Evolutionary conservation across 2,329 filamentous ascomycete species (phyloP).

Genomic region (Botrytis paeoniae): DNA sequence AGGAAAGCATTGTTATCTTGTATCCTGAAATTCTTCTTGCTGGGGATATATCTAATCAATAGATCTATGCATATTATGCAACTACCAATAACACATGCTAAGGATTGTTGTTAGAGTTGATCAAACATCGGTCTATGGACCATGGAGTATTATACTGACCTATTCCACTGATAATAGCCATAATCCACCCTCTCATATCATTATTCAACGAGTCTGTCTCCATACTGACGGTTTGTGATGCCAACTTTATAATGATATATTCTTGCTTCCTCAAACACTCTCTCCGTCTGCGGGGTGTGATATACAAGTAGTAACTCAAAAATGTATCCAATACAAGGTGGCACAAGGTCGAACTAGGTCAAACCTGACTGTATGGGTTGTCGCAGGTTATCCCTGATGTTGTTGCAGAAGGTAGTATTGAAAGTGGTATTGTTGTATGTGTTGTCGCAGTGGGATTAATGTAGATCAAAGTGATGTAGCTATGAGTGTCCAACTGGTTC

Average conservation of each 20-base stretch:
- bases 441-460: neutral
- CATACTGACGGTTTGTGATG: conserved; percentile 21
- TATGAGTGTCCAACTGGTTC: neutral
- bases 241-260: neutral
- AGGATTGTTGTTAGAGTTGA: neutral
- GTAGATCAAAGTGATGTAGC: neutral
- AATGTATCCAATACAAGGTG: neutral
- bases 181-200: conserved; percentile 90
- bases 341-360: neutral
- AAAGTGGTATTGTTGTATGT: neutral
- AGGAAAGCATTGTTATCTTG: conserved; percentile 87
- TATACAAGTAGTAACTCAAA: neutral
- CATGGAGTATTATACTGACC: conserved; percentile 45
- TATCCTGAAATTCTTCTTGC: conserved; percentile 76
- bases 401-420: neutral
- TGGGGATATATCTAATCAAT: conserved; percentile 68
- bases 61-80: conserved; percentile 85
- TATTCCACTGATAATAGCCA: conserved; percentile 78
- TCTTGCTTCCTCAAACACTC: neutral
- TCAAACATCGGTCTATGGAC: neutral
- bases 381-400: neutral
- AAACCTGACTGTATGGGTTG: neutral
- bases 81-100: conserved; percentile 69
- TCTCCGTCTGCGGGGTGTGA: neutral
- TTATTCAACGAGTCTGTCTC: conserved; percentile 52